Evolutionary conservation across 768 basidiomycete genomes (phyloP).

Genomic region (Collybiopsis luxurians): DNA sequence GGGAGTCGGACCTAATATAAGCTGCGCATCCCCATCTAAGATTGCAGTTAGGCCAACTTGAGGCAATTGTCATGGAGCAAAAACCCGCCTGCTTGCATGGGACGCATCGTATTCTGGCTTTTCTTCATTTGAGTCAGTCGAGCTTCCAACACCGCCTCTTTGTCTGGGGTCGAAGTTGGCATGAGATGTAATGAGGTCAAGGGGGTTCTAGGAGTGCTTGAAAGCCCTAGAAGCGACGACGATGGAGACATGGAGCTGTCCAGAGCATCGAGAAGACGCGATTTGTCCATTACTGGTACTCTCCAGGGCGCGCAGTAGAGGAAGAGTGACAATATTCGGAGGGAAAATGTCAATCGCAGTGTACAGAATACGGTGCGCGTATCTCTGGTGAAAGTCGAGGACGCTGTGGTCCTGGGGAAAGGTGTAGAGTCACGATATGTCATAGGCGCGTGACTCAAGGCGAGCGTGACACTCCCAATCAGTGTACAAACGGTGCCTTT

Average conservation of each 20-base stretch:
- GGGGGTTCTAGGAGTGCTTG: neutral
- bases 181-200: conserved; percentile 7
- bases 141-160: neutral
- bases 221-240: neutral
- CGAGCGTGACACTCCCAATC: too few relatives aligned
- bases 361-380: too few relatives aligned
- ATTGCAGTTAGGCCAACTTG: neutral
- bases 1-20: conserved; percentile 17
- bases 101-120: neutral
- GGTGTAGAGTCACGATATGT: too few relatives aligned
- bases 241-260: conserved; percentile 21
- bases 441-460: too few relatives aligned
- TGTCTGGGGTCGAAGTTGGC: neutral
- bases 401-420: too few relatives aligned
- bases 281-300: neutral
- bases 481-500: too few relatives aligned
- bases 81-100: neutral
- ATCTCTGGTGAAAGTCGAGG: too few relatives aligned
- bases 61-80: neutral
- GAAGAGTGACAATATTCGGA: too few relatives aligned
- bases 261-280: conserved; percentile 27
- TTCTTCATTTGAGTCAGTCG: conserved; percentile 2
- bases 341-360: neutral
- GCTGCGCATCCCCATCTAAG: conserved; percentile 13
- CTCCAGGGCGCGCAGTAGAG: too few relatives aligned